Base-by-base conservation (phyloP, 257 asterid genomes). In the Rauvolfia tetraphylla region DNA sequence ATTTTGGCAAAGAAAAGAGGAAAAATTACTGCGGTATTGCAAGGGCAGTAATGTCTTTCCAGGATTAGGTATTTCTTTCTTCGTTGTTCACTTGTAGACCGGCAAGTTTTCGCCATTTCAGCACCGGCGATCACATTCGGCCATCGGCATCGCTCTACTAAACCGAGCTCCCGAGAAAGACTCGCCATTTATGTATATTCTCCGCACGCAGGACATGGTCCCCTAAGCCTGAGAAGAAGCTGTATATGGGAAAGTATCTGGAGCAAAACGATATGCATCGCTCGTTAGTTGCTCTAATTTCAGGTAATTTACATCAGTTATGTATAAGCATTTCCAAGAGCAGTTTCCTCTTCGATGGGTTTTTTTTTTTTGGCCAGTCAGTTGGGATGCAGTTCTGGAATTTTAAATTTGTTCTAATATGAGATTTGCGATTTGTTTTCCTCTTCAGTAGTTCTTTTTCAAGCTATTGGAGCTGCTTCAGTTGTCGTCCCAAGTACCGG, bases 401-500 rank as follows among this genome's bases (percentile, higher is more conserved):
- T 34, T 70, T 72, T 63, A 33, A 34, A 1, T n/a, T 69, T 74
- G 18, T 57, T 20, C 42, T 44, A 39, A 69, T 20, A 39, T 33
- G 15, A 54, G 69, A 57, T 41, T 74, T 46, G 61, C 41, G 20
- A 38, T 44, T 81, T 76, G 38, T 46, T 70, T 23, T 78, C 18
- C 25, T 73, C 63, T 85, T 82, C 89, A 85, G 97, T 84, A 83
- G 84, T 88, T 75, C 27, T 89, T 63, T 76, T 84, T 38, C 79
- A 87, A 71, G 83, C 92, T 17, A 67, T 73, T 66, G 96, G 89
- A 84, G 93, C 81, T 78, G 88, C 68, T 83, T 82, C 97, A 61
- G 95, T 94, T 79, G 90, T 79, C 76, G 88, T 91, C 34, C 98
- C 98, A 29, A 88, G 79, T 73, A 85, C 97, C 79, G 82, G 81